Evolutionary conservation across 2,329 filamentous ascomycete species (phyloP), one percentile per base, ranked within the genome.

Genomic region (Didymosphaeria variabile): DNA sequence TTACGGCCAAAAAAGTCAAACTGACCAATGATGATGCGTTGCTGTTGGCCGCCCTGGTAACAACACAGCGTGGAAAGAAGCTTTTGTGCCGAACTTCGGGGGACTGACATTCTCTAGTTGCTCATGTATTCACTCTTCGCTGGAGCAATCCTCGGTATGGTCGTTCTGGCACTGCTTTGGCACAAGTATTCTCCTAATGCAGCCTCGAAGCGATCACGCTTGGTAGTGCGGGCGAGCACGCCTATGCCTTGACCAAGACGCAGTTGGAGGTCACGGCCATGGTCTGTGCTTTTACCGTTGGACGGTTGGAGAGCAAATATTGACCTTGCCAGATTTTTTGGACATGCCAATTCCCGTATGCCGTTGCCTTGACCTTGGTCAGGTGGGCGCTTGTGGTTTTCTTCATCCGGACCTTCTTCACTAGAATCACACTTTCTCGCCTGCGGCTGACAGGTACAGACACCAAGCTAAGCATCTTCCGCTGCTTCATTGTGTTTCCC

Each of bases 371-470:
- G 13, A 55, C 60, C 26, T 45, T 69, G 4, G 67, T 63, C 12
- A 64, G 70, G 54, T 67, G 61, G 52, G 70, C 71, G 21, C 68
- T 74, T 53, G 61, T 64, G 9, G 58, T 70, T n/a, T 71, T 74
- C 57, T 70, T 72, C 57, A 61, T 74, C 40, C 67, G 67, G 13
- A 69, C 65, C 6, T 63, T 76, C 26, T 73, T 67, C 40, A 69
- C 65, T 17, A 60, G 60, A 6, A 44, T 61, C 40, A 44, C n/a
- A 10, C 68, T 60, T 51, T 53, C 63, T 12, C 62, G 62, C 56
- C 58, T 72, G n/a, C 67, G 71, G 64, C 53, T 21, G 51, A 52
- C 58, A 58, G 67, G 68, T 74, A 72, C 31, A 52, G 54, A 40
- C 34, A 29, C 42, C 44, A 50, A n/a, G 40, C 15, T 29, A 32